Conservation (phyloP, 805 yeast genomes). For the Ogataea kodamae region DNA sequence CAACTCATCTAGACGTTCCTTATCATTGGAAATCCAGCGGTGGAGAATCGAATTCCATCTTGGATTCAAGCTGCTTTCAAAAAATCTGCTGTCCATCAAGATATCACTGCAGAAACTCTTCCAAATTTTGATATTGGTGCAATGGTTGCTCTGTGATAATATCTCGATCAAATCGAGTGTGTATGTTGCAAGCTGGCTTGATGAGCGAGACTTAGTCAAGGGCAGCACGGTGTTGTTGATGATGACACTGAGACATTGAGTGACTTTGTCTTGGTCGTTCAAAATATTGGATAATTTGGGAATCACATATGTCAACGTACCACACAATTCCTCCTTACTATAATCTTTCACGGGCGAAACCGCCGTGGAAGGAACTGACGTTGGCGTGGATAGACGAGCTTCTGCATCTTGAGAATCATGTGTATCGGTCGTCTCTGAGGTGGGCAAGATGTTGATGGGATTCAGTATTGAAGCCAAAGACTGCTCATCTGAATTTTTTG, state of each 20-base stretch:
- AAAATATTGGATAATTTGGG: slow-evolving; percentile 41
- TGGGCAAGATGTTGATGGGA: slow-evolving; percentile 24
- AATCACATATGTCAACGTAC: slow-evolving; percentile 38
- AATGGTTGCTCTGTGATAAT: slow-evolving; percentile 33
- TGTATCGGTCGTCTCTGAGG: slow-evolving; percentile 14
- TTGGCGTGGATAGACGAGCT: slow-evolving; percentile 1
- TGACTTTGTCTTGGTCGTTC: slow-evolving; percentile 60
- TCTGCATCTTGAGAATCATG: too few relatives aligned
- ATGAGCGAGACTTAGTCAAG: slow-evolving; percentile 42
- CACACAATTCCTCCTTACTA: slow-evolving; percentile 43
- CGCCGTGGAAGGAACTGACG: slow-evolving; percentile 3
- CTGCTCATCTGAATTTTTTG: slow-evolving; percentile 22
- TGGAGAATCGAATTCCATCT: slow-evolving; percentile 55
- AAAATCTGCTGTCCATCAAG: slow-evolving; percentile 58
- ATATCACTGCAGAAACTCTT: slow-evolving; percentile 59
- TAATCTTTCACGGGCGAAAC: slow-evolving; percentile 19
- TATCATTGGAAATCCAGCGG: slow-evolving; percentile 64
- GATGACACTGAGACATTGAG: slow-evolving; percentile 46
- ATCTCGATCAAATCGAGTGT: slow-evolving; percentile 43
- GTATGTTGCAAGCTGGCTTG: slow-evolving; percentile 37
- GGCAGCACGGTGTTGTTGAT: slow-evolving; percentile 54
- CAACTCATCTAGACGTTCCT: slow-evolving; percentile 55
- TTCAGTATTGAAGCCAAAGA: slow-evolving; percentile 20
- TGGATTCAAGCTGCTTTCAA: slow-evolving; percentile 35
- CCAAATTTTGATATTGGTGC: slow-evolving; percentile 53